Base-by-base conservation (phyloP, 2,329 filamentous ascomycete genomes). In the Didymella sp. region DNA sequence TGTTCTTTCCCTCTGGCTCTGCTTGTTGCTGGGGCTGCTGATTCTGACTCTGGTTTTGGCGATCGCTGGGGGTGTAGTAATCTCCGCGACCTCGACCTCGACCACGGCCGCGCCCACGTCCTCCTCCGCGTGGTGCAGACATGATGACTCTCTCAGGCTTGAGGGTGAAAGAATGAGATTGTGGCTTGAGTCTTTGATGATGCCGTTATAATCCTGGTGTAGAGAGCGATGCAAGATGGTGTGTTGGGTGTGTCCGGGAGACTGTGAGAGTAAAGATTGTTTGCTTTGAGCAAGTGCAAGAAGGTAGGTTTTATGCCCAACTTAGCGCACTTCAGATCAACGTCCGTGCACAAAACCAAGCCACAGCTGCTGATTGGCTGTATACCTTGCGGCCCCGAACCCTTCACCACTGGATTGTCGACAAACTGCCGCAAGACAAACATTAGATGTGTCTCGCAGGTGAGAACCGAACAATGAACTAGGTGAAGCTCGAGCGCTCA, bases 1-100 rank as follows among this genome's bases (percentile, higher is more conserved):
- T 64, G 35, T 53, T 48, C 21, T 54, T 62, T 43, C 58, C 58
- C 24, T 66, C 62, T 80, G 80, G 73, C 87, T 91, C 77, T 95
- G 77, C 84, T 97, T 98, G 85, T 89, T 96, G 64, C 96, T 81
- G 72, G 89, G 86, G 56, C 87, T 85, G 7, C 87, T 85, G 7
- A 84, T 58, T 43, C 27, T 62, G 53, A 25, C 44, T 30, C 12
- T 47, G 54, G 8, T 37, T 19, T n/a, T 46, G 63, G 47, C 25
- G 62, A 61, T 27, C 60, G 51, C 33, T 53, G 50, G 13, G 63
- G 45, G 37, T 63, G 54, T 60, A 63, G 51, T 60, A 52, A 40
- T 55, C 56, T 33, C 63, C 67, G 24, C 67, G 59, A 47, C 64
- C 66, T 47, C 67, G 54, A 33, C 63, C 63, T 25, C 60, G 65